A percentile compares a stretch with the other conserved stretches of the same genome.
Conservation (phyloP, 2,329 filamentous ascomycete species). For the Hymenotorrendiella dingleyae region DNA sequence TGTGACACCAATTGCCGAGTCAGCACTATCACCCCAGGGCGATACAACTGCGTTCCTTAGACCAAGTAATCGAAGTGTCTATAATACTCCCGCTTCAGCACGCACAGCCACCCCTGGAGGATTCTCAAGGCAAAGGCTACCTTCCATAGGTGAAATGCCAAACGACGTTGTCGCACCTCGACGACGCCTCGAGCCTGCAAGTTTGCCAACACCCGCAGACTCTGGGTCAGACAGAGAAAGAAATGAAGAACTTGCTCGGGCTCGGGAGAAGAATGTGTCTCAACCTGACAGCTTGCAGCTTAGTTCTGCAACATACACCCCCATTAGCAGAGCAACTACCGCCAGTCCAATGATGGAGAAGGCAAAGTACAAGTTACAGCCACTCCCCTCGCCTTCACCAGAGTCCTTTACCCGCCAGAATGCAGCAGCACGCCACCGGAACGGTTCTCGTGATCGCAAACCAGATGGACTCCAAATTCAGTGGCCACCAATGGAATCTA, state of each 20-base stretch:
- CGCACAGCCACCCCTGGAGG: constrained; percentile 55
- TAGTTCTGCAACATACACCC: constrained; percentile 31
- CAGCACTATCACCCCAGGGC: constrained; percentile 65
- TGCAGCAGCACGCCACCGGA: constrained; percentile 54
- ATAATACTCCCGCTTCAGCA: constrained; percentile 65
- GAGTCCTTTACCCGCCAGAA: constrained; percentile 58
- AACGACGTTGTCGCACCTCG: constrained; percentile 41
- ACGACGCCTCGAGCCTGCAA: constrained; percentile 35
- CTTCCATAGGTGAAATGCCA: constrained; percentile 70
- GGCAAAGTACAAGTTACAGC: constrained; percentile 38
- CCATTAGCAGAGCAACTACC: constrained; percentile 47
- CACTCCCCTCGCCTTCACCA: constrained; percentile 62
- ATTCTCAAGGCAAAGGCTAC: constrained; percentile 59
- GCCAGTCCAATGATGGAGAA: constrained; percentile 59
- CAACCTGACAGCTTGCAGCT: constrained; percentile 34
- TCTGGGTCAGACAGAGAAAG: constrained; percentile 43
- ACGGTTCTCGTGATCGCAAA: constrained; percentile 72
- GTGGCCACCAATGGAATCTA: constrained; percentile 45
- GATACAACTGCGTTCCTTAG: constrained; percentile 61
- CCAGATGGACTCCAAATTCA: constrained; percentile 67
- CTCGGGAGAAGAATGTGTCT: constrained; percentile 27
- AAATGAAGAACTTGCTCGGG: constrained; percentile 25
- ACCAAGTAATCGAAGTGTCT: constrained; percentile 60
- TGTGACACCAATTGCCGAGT: constrained; percentile 83
- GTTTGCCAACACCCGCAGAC: constrained; percentile 36